Conservation (phyloP, 768 basidiomycete genomes). For the Saitozyma podzolica region DNA sequence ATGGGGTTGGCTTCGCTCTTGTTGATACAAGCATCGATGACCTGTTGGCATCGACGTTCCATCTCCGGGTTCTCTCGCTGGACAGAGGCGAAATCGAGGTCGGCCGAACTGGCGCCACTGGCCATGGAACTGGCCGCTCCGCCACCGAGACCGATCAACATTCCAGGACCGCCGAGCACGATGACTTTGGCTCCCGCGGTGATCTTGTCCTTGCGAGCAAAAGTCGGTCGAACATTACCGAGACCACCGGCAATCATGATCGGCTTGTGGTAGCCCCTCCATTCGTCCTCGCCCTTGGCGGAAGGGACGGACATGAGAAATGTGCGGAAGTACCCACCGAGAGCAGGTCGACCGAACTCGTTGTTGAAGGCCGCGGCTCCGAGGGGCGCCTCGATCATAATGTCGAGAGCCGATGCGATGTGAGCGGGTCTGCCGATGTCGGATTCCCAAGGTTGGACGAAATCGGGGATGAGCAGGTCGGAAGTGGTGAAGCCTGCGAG, state of each 20-base stretch:
- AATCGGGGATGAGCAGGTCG: conserved; percentile 88
- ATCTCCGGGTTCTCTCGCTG: conserved; percentile 98
- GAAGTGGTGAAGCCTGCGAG: conserved; percentile 89
- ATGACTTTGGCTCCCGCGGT: conserved; percentile 80
- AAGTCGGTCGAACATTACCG: conserved; percentile 83
- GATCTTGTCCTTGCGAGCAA: conserved; percentile 76
- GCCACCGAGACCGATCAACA: conserved; percentile 94
- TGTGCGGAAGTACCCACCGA: conserved; percentile 92
- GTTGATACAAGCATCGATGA: conserved; percentile 85
- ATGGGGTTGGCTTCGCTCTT: conserved; percentile 71
- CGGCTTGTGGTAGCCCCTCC: conserved; percentile 93
- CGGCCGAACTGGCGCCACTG: conserved; percentile 83
- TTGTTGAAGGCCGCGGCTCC: conserved; percentile 97
- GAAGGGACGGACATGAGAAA: conserved; percentile 76
- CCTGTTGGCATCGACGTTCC: conserved; percentile 94
- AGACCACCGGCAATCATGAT: conserved; percentile 99
- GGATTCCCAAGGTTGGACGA: conserved; percentile 91
- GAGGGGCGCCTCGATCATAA: conserved; percentile 95
- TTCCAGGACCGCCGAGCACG: conserved; percentile 91
- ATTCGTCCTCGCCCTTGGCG: conserved; percentile 56
- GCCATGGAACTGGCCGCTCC: conserved; percentile 94
- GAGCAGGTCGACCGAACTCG: conserved; percentile 91
- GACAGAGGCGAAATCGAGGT: conserved; percentile 95
- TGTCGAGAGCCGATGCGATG: conserved; percentile 89
- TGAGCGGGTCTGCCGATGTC: conserved; percentile 87